phyloP scores from a whole-genome alignment of 1,284 basidiomycete genomes.

The Ceratobasidium sp. region DNA sequence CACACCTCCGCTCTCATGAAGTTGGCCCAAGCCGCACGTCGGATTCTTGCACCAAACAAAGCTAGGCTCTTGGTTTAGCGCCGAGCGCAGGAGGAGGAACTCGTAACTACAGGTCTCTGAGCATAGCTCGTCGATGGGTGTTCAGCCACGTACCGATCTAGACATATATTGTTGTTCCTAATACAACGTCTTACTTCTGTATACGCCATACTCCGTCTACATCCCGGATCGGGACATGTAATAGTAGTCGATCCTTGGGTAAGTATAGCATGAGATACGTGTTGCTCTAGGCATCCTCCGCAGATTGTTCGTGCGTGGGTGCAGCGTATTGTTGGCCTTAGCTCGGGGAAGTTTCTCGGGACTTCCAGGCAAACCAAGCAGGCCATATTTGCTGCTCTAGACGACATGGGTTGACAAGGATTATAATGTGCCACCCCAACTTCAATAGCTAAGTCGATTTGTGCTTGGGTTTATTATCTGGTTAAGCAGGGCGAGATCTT shows the following conservation, averaged over 20 bases:
- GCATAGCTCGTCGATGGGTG: too few relatives aligned
- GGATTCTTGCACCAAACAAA: constrained; percentile 34
- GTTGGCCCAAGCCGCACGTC: constrained; percentile 12
- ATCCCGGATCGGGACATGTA: constrained; percentile 5
- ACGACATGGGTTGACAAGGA: too few relatives aligned
- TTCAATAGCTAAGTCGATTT: too few relatives aligned
- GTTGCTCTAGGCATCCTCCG: constrained; percentile 3
- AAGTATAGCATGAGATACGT: constrained; percentile 17
- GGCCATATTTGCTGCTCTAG: too few relatives aligned
- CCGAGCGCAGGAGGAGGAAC: constrained; percentile 8
- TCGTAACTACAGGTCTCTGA: too few relatives aligned
- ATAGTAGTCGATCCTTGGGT: background rate
- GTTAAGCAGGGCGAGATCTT: too few relatives aligned
- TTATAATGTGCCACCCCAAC: too few relatives aligned
- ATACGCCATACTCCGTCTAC: constrained; percentile 9
- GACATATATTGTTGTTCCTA: background rate
- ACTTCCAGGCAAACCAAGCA: constrained; percentile 14
- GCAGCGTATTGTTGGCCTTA: constrained; percentile 1
- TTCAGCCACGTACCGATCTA: constrained; percentile 7
- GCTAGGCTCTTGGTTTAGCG: background rate
- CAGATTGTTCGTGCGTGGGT: constrained; percentile 6
- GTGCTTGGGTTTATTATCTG: too few relatives aligned
- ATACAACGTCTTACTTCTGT: background rate
- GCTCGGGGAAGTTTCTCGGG: background rate
- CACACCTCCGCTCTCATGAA: constrained; percentile 4